Conservation (phyloP, 2,329 filamentous ascomycete species). For the Colletotrichum sublineola region DNA sequence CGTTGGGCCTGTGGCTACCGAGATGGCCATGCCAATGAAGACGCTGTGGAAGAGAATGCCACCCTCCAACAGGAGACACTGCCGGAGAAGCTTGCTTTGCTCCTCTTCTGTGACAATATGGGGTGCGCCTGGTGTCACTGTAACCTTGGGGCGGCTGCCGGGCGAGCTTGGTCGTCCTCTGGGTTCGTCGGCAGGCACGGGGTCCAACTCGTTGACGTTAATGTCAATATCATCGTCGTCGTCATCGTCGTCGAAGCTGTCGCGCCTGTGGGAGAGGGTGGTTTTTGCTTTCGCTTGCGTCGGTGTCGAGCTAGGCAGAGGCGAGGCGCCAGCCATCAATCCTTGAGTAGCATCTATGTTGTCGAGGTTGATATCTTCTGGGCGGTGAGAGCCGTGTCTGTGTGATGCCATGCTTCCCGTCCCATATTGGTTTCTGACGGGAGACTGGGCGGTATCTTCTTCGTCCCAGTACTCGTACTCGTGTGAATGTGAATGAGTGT, state of each 20-base stretch:
- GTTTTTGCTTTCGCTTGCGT: conserved; percentile 43
- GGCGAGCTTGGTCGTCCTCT: conserved; percentile 45
- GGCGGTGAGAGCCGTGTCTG: conserved; percentile 56
- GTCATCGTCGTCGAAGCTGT: conserved; percentile 53
- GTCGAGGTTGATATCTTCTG: conserved; percentile 63
- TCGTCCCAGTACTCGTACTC: conserved; percentile 62
- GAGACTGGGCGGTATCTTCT: conserved; percentile 52
- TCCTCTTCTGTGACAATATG: conserved; percentile 62
- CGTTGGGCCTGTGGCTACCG: conserved; percentile 82
- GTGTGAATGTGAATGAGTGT: conserved; percentile 67
- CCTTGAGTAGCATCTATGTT: conserved; percentile 67
- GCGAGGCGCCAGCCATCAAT: conserved; percentile 70
- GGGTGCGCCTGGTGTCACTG: conserved; percentile 32
- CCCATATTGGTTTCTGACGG: conserved; percentile 36
- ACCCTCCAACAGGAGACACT: conserved; percentile 84
- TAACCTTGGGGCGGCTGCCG: conserved; percentile 45
- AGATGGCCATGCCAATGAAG: conserved; percentile 90
- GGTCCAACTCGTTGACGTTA: conserved; percentile 72
- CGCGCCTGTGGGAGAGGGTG: conserved; percentile 32
- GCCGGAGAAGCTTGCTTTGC: conserved; percentile 76
- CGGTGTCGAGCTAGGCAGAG: conserved; percentile 68
- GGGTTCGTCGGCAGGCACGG: conserved; percentile 47
- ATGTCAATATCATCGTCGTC: conserved; percentile 65
- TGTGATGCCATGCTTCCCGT: conserved; percentile 54
- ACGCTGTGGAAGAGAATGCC: conserved; percentile 88